Evolutionary conservation across 495 filamentous ascomycete genomes (phyloP), one percentile per base, ranked within the genome.

Genomic region (Annulohypoxylon moriforme): DNA sequence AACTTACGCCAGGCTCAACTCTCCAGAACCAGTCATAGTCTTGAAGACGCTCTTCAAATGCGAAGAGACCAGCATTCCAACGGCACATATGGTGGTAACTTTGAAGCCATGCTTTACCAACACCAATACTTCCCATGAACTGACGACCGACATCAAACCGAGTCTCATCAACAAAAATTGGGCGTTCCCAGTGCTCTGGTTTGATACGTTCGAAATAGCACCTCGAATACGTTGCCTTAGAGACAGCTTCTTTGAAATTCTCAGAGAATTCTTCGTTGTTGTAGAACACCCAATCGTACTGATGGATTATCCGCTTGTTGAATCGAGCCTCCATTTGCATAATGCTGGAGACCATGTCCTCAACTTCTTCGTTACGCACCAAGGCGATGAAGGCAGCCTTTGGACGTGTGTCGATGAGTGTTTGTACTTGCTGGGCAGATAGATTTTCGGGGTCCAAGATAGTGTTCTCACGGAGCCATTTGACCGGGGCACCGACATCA

Each of bases 251-350:
- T 69, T 88, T 93, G 80, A 96, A 96, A 13, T 87, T 81, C 0
- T 91, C 87, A 58, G 92, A 87, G 67, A 96, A 94, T 1, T 90
- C 86, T 58, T 89, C 82, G 73, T 93, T 92, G 77, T 94, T 95
- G 72, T 94, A 81, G 81, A 96, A 96, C 24, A 96, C 91, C 93
- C 93, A 96, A 71, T 95, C 92, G 75, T 95, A 96, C 78, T 90
- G 85, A 78, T 90, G 93, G 22, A 67, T 76, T 18, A 55, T 47
- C 38, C 90, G 87, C 60, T 84, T 83, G 76, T 96, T 96, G 86
- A 95, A 95, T 46, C 93, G 89, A 76, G 93, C 91, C 76, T 96
- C 93, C 13, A 96, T 85, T 63, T 91, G 87, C 4, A 88, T 86
- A 69, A 96, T 94, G 4, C 90, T 92, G 69, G 89, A 86, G 6